Evolutionary conservation across 1,139 yeast genomes (phyloP).

Genomic region (Arxiozyma slooffiae): DNA sequence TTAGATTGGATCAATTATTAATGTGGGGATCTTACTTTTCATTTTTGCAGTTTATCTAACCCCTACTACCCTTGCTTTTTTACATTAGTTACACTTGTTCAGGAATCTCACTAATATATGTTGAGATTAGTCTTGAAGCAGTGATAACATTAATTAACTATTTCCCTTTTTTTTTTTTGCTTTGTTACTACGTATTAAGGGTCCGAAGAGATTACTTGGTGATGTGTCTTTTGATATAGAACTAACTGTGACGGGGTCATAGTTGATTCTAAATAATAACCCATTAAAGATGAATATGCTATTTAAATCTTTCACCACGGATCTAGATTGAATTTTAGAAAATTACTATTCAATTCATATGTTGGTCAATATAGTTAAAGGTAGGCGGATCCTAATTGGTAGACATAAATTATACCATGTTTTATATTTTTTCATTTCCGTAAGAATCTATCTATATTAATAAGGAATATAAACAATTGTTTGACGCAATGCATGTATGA

Average conservation of each 20-base stretch:
- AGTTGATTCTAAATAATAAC: constrained; percentile 29
- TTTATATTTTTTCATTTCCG: constrained; percentile 44
- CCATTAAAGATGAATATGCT: constrained; percentile 38
- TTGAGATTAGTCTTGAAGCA: constrained; percentile 50
- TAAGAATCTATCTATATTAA: constrained; percentile 29
- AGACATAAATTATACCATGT: constrained; percentile 39
- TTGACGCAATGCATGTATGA: constrained; percentile 4
- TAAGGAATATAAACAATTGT: constrained; percentile 17
- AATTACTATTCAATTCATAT: constrained; percentile 38
- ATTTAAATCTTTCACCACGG: constrained; percentile 40
- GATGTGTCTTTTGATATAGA: constrained; percentile 48
- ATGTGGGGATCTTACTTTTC: constrained; percentile 82
- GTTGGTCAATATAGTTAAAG: constrained; percentile 35
- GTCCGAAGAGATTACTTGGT: constrained; percentile 82
- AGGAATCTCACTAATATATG: constrained; percentile 42
- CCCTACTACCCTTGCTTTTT: constrained; percentile 83
- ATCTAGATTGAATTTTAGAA: constrained; percentile 34
- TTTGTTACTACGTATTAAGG: constrained; percentile 65
- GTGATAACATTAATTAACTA: constrained; percentile 62
- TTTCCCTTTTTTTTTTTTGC: constrained; percentile 78
- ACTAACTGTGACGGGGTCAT: constrained; percentile 1
- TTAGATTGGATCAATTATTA: constrained; percentile 76
- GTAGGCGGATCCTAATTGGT: constrained; percentile 40
- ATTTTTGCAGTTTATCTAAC: constrained; percentile 66
- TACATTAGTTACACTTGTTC: constrained; percentile 63